Percentiles rank a stretch among this genome's conserved stretches.
phyloP scores from a whole-genome alignment of 768 basidiomycete genomes.

The Strobilomyces confusus region DNA sequence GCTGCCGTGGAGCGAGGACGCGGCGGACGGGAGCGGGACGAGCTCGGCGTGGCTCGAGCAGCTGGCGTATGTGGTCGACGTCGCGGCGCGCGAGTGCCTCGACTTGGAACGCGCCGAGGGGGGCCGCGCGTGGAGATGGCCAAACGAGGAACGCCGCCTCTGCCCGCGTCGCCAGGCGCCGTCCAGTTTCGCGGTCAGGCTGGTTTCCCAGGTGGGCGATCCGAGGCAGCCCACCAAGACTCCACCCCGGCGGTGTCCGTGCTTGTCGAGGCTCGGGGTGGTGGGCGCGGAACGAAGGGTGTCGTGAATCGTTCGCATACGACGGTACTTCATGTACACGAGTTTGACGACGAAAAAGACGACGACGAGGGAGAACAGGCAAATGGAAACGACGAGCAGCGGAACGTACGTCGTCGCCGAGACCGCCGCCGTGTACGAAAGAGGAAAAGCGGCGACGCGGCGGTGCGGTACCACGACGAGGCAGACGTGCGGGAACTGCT shows the following conservation, averaged over 20 bases:
- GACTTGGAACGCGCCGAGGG: neutral
- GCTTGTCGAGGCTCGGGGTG: neutral
- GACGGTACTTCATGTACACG: conserved; percentile 28
- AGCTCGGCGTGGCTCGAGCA: conserved; percentile 5
- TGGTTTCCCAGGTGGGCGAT: conserved; percentile 31
- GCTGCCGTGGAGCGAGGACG: neutral
- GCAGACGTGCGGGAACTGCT: neutral
- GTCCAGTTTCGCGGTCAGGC: conserved; percentile 13
- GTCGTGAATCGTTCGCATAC: conserved; percentile 23
- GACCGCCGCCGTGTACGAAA: conserved; percentile 1
- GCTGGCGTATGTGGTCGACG: conserved; percentile 8
- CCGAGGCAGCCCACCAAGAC: conserved; percentile 29
- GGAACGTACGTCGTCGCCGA: conserved; percentile 5
- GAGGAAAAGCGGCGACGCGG: conserved; percentile 14
- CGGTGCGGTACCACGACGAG: neutral
- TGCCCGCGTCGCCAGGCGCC: conserved; percentile 6
- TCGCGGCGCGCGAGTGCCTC: conserved; percentile 1
- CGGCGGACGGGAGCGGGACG: neutral
- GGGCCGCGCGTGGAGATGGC: conserved; percentile 10
- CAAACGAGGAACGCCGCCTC: conserved; percentile 2
- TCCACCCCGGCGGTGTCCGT: conserved; percentile 3
- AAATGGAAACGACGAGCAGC: conserved; percentile 11
- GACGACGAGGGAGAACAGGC: conserved; percentile 14
- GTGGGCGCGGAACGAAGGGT: neutral
- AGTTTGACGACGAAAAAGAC: conserved; percentile 21